Evolutionary conservation across 2,329 filamentous ascomycete genomes (phyloP), one percentile per base, ranked within the genome.

Genomic region (Lachnellula willkommii): DNA sequence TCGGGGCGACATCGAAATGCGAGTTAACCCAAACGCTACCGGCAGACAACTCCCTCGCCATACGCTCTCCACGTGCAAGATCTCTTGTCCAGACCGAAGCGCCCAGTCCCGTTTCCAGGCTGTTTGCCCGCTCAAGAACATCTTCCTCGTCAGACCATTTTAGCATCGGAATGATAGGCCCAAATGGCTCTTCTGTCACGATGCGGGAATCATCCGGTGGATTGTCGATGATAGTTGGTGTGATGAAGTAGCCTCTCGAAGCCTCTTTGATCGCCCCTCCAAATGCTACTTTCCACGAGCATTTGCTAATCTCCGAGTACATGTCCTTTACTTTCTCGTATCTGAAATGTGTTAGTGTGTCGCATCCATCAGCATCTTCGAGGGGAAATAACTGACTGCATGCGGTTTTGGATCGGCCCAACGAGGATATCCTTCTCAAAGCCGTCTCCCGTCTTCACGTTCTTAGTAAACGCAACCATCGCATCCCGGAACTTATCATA

Each of bases 1-100:
- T 70, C 0, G 77, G 76, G 11, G 71, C 75, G 0, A 72, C 69
- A 68, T 76, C 74, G 67, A 76, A 73, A 56, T 70, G 77, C 15
- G 71, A 73, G 69, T 87, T 86, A 60, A 86, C 77, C 77, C 80
- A 86, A 0, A 86, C 79, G 15, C 71, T 77, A 0, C 84, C 83
- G 0, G 79, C 77, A 60, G 83, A 76, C 5, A 87, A 65, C 49
- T 75, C 73, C 26, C 75, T 66, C 0, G 79, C 82, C 47, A 87
- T 78, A 4, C 72, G 70, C 39, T 75, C 73, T 0, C 80, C 83
- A 3, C 75, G 71, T 1, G 66, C 68, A 1, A 80, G 51, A 57
- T 87, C 79, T 20, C 71, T 74, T 15, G 74, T 78, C 74, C 82
- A 87, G 0, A 87, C 77, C 0, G 80, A 83, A 2, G 79, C 76